Evolutionary conservation across 78 protist genomes (phyloP), one percentile per base, ranked within the genome.

Genomic region (Acrasis kona): DNA sequence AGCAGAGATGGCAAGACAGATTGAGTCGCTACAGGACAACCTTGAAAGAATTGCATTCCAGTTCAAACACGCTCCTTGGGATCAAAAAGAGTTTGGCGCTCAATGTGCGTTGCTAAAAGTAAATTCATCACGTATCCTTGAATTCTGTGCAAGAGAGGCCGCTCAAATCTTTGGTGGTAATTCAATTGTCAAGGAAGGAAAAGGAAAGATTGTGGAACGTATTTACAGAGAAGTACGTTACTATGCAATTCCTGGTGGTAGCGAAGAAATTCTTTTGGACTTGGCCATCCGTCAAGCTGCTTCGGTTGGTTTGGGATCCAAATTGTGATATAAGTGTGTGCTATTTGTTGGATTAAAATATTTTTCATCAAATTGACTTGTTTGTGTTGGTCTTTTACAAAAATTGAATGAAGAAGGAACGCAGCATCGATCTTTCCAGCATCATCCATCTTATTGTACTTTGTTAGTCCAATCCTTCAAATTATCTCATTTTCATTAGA

Each of bases 121-220:
- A 28, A 78, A 81, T 27, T 32, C 76, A 66, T 38, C 83, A 9
- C 9, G 65, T 28, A 67, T 72, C 19, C 39, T 85, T 30, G 89
- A 85, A 72, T 38, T 30, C 37, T 85, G 89, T 69, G 89, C 89
- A 4, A 10, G 82, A 2, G 84, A 81, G 7, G 84, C 84, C 27
- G 10, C 79, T 5, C 84, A 81, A 70, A 81, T 81, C 6, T 76
- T 81, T n/a, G 89, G 89, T 1, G 89, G 89, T 29, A 2, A 36
- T 31, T 3, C 69, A 2, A 39, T 34, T 65, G 29, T 41, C 32
- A 34, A 65, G 32, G 81, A 41, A 2, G 85, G 85, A 12, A 28
- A 28, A 40, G 85, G 82, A 28, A 65, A 70, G 27, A 68, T 7
- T 8, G 81, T 82, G 12, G 85, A 82, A n/a, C 38, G 85, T 2